Conservation (phyloP, 148 eudicot genomes). For the Arbutus unedo region DNA sequence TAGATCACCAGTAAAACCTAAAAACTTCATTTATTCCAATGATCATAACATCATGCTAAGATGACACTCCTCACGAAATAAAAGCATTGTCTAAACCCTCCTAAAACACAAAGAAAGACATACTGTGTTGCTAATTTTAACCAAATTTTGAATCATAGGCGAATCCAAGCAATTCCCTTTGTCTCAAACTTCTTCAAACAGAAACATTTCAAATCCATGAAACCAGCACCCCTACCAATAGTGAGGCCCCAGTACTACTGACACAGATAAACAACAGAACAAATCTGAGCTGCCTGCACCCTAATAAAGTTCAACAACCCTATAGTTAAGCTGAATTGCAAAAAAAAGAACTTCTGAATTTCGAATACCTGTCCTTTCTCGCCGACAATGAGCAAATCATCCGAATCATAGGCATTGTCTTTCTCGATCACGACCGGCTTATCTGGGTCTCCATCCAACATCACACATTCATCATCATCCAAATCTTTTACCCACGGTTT, state of each 20-base stretch:
- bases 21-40: not conserved
- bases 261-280: not conserved
- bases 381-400: constrained; percentile 56
- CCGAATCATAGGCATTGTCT: constrained; percentile 32
- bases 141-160: not conserved
- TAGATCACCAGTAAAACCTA: not conserved
- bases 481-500: constrained; percentile 19
- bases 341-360: not conserved
- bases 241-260: not conserved
- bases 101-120: not conserved
- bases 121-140: not conserved
- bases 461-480: constrained; percentile 50
- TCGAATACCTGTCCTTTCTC: constrained; percentile 72
- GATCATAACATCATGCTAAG: not conserved
- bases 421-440: constrained; percentile 25
- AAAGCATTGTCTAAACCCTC: constrained; percentile 4
- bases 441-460: constrained; percentile 70
- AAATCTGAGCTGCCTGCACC: not conserved
- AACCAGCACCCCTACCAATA: not conserved
- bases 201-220: not conserved
- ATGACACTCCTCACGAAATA: no score
- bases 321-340: not conserved
- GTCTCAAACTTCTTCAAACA: not conserved
- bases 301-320: not conserved
- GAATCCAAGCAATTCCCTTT: not conserved